Conservation (phyloP, 345 rosid genomes). For the Anacardium occidentale region DNA sequence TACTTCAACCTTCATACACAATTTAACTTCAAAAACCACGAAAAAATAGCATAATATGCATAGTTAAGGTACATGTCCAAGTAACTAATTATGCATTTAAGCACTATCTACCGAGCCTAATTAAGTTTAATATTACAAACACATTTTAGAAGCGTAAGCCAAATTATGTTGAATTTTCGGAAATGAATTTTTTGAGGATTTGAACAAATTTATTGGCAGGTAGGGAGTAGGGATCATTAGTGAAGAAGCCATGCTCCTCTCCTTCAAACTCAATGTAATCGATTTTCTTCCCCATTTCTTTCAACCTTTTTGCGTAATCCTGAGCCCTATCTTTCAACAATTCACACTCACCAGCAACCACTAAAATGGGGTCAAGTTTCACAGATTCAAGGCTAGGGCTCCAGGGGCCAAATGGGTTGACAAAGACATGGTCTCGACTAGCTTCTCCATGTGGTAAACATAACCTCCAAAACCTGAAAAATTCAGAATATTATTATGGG, state of each 20-base stretch:
- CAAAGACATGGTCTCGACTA: conserved; percentile 72
- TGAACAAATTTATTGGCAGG: conserved; percentile 35
- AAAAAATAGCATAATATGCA: no score
- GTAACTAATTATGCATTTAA: no score
- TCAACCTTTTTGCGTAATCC: conserved; percentile 61
- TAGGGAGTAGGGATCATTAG: conserved; percentile 52
- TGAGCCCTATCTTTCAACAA: conserved; percentile 65
- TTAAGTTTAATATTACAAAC: no score
- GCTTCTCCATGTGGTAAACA: conserved; percentile 62
- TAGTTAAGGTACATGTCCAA: no score
- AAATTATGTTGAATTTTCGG: conserved; percentile 26
- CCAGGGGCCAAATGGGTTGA: conserved; percentile 74
- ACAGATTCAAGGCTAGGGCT: conserved; percentile 49
- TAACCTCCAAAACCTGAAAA: conserved; percentile 78
- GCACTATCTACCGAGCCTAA: no score
- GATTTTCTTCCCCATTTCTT: conserved; percentile 52
- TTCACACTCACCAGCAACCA: conserved; percentile 60
- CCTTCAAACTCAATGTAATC: conserved; percentile 59
- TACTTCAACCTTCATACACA: no score
- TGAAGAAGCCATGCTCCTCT: conserved; percentile 71
- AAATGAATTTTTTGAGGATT: conserved; percentile 43
- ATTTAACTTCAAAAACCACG: no score
- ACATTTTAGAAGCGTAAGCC: no score
- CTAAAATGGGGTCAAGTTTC: conserved; percentile 58
- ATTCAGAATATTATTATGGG: no score